These are phyloP conservation scores for Mimosa bimucronata DNA, from an alignment of 306 rosid species.

Conservation along the genomic window DNA sequence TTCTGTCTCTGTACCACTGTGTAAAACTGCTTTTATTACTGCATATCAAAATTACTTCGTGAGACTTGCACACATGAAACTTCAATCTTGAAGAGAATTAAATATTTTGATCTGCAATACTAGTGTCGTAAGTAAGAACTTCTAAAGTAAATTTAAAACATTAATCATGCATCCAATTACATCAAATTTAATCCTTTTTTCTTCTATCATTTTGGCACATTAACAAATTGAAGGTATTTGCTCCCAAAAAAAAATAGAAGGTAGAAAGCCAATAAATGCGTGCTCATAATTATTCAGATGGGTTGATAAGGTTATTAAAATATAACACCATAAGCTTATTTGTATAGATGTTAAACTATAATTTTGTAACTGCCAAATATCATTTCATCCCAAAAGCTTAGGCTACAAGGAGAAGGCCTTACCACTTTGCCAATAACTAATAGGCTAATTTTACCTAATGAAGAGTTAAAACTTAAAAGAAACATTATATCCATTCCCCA, in stretches of 20 bases:
- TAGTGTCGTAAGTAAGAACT: too few relatives aligned
- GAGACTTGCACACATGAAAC: too few relatives aligned
- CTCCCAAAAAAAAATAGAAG: neutral
- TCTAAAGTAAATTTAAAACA: too few relatives aligned
- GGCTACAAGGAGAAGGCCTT: neutral
- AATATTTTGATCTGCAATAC: too few relatives aligned
- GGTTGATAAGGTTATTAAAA: neutral
- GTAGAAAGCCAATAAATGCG: neutral
- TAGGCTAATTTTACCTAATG: neutral
- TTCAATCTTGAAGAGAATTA: too few relatives aligned
- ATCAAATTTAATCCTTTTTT: neutral
- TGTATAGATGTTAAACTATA: neutral
- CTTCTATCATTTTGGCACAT: too few relatives aligned
- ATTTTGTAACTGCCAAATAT: neutral
- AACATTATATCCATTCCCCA: too few relatives aligned
- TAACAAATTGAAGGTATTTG: neutral
- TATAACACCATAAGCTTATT: neutral
- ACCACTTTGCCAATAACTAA: neutral
- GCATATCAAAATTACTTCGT: too few relatives aligned
- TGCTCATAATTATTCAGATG: neutral
- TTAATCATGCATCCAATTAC: neutral
- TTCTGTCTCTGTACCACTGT: slow-evolving; percentile 47
- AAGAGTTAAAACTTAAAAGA: neutral
- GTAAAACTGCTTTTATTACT: too few relatives aligned
- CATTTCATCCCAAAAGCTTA: neutral